Evolutionary conservation across 257 asterid species (phyloP), one percentile per base, ranked within the genome.

Genomic region (Solanum lignicaule): DNA sequence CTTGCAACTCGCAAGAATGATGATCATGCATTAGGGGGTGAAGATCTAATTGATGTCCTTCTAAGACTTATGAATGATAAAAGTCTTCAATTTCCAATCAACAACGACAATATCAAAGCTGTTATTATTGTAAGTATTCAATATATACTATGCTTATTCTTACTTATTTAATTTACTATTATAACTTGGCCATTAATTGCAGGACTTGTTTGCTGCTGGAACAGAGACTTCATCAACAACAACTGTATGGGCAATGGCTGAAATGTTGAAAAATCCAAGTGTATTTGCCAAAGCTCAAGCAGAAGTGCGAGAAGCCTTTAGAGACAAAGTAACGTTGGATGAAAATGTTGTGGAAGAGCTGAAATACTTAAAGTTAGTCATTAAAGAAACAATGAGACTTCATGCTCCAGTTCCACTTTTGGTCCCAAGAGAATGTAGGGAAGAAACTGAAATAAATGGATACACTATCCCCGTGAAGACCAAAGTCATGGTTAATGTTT

Each of bases 21-120:
- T 12, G 74, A 33, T n/a, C n/a, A n/a, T 9, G 71, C 84, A 18
- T 0, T 8, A 33, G 86, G 87, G 4, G 41, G 76, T 5, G 87
- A 87, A 65, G 84, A 87, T 35, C 62, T 87, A 20, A 16, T 87
- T 73, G 87, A 87, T 52, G 89, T 87, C 13, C 83, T 87, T 7
- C 74, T 87, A 39, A 43, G 62, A 25, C 25, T 82, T 68, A 72
- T 39, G 74, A 16, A 52, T 3, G 33, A 62, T 2, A 60, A 31
- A 7, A 83, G 65, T 14, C 46, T 83, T 33, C 87, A 83, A 73
- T 33, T 72, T 74, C 84, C 87, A 2, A 18, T 87, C 79, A 48
- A 83, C 14, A 71, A 46, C n/a, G 35, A 41, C 11, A 66, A 23
- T 48, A 66, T 87, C 74, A 87, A 87, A 35, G 52, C 16, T 43